Evolutionary conservation across 345 rosid genomes (phyloP), one percentile per base, ranked within the genome.

Genomic region (Citrus unshiu): DNA sequence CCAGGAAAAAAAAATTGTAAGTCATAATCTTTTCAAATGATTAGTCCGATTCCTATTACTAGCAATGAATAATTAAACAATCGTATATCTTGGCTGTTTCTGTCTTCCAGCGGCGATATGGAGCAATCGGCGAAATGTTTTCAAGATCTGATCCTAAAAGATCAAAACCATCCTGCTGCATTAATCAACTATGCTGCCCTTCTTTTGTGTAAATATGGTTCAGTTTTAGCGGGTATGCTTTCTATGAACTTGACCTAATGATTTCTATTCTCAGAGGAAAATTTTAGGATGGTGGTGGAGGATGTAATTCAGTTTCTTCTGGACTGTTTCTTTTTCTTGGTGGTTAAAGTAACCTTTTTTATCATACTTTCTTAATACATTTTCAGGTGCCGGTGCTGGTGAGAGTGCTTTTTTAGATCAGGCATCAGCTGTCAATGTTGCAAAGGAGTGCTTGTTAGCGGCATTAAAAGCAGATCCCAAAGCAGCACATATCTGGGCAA

Each of bases 131-230:
- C 90, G 72, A 94, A 90, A 82, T 96, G 97, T 81, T 90, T 96
- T 77, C 95, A 94, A 87, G 97, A 93, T 77, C 73, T 96, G 89
- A 82, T 94, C 65, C 86, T 93, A 65, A 91, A 87, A 85, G 99
- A 96, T 84, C 98, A 94, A 84, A 91, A 90, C 66, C 99, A 96
- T 86, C 99, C 99, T 62, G 90, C 97, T 39, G 93, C 98, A 35
- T 85, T 94, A 62, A 79, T 90, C 77, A 93, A 96, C 78, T 96
- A 93, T 86, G 97, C 98, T 62, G 93, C 92, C 2, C 75, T 88
- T 85, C 93, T 96, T 78, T 90, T 94, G 66, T 91, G 92, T 90
- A 93, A 91, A 86, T 78, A 88, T 83, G 94, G 97, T 75, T 90
- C 94, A 63, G 84, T 82, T 80, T 83, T 91, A 43, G 93, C 98